Evolutionary conservation across 2,329 filamentous ascomycete genomes (phyloP).

Genomic region (Colletotrichum noveboracense): DNA sequence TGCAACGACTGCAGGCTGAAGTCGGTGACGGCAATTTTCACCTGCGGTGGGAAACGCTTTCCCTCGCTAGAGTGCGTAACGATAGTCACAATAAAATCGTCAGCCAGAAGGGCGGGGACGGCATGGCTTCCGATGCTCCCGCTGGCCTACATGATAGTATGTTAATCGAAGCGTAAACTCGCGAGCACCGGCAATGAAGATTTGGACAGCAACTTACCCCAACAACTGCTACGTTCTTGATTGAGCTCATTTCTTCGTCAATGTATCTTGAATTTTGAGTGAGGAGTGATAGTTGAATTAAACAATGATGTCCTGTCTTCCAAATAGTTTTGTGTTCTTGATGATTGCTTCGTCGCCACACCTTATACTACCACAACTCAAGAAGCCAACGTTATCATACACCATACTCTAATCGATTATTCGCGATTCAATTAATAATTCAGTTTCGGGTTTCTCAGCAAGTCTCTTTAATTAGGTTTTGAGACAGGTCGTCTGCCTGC

Average conservation of each 20-base stretch:
- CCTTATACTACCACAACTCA: neutral
- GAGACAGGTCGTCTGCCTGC: fast-evolving
- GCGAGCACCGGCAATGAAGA: fast-evolving
- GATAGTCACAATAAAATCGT: neutral
- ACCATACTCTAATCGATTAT: fast-evolving
- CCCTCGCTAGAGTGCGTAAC: neutral
- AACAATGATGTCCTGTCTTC: fast-evolving
- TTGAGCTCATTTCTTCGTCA: neutral
- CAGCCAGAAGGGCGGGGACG: neutral
- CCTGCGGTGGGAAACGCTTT: neutral
- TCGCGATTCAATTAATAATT: fast-evolving
- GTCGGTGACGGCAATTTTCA: neutral
- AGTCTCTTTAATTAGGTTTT: neutral
- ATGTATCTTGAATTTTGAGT: fast-evolving
- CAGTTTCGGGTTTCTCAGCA: neutral
- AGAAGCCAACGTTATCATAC: neutral
- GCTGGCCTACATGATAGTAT: neutral
- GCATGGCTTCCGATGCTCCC: neutral
- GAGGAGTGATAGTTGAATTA: neutral
- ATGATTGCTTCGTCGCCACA: fast-evolving
- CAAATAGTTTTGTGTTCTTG: fast-evolving
- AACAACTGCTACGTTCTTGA: neutral
- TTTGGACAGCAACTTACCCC: neutral
- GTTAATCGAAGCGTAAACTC: fast-evolving
- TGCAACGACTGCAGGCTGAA: neutral